Evolutionary conservation across 2,329 filamentous ascomycete genomes (phyloP).

Genomic region (Paecilomyces niveus): DNA sequence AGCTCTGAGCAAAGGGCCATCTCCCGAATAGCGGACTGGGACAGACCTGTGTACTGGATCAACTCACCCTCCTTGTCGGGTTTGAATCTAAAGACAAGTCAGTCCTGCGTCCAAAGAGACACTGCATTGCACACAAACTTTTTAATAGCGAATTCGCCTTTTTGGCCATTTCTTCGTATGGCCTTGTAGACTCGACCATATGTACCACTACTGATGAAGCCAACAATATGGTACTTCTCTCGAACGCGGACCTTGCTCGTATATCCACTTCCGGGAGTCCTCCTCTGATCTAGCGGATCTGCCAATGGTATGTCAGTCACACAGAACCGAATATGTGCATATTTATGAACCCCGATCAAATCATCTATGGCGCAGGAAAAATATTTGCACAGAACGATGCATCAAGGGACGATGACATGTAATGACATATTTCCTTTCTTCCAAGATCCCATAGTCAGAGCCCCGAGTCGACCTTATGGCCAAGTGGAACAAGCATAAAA

Average conservation of each 20-base stretch:
- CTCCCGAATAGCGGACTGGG: slow-evolving; percentile 91
- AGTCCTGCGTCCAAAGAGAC: slow-evolving; percentile 4
- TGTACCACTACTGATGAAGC: slow-evolving; percentile 96
- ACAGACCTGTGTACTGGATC: slow-evolving; percentile 92
- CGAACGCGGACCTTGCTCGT: slow-evolving; percentile 75
- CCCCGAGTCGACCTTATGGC: neutral
- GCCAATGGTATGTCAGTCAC: slow-evolving; percentile 16
- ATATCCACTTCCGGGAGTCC: slow-evolving; percentile 44
- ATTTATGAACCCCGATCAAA: slow-evolving; percentile 5
- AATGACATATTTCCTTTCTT: neutral
- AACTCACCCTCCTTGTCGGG: slow-evolving; percentile 96
- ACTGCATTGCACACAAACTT: slow-evolving; percentile 52
- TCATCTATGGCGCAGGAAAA: neutral
- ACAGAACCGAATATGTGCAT: slow-evolving; percentile 5
- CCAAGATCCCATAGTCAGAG: neutral
- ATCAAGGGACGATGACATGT: neutral
- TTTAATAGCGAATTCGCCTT: slow-evolving; percentile 93
- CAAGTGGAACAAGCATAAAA: neutral
- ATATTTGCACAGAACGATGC: neutral
- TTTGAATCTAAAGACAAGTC: slow-evolving; percentile 58
- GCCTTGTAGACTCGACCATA: slow-evolving; percentile 99
- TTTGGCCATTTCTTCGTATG: slow-evolving; percentile 62
- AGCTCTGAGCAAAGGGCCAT: slow-evolving; percentile 96
- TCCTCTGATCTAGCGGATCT: slow-evolving; percentile 33
- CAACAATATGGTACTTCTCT: slow-evolving; percentile 92